phyloP scores from a whole-genome alignment of 495 filamentous ascomycete species.

The Echria macrotheca region DNA sequence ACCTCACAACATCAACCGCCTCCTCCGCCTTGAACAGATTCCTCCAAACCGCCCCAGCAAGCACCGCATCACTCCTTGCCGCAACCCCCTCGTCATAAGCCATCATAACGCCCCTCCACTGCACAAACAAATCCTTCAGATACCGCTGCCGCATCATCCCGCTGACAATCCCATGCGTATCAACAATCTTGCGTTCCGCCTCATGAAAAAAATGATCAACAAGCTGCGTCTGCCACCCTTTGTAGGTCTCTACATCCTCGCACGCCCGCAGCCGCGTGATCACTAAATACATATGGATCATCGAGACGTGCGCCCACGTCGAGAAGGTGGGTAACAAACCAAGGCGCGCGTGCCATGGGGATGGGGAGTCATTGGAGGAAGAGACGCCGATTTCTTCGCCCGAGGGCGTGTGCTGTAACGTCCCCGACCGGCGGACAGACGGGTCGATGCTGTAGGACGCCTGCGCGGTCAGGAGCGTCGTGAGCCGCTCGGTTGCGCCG shows the following conservation, averaged over 20 bases:
- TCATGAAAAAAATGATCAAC: constrained; percentile 92
- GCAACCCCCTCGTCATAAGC: constrained; percentile 84
- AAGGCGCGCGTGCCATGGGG: constrained; percentile 33
- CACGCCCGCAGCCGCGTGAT: constrained; percentile 79
- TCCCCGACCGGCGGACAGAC: constrained; percentile 46
- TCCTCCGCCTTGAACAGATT: constrained; percentile 78
- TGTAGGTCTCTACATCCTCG: constrained; percentile 47
- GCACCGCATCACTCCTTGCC: constrained; percentile 76
- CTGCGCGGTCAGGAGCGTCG: constrained; percentile 68
- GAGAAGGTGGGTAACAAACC: constrained; percentile 77
- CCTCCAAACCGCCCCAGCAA: constrained; percentile 86
- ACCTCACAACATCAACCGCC: constrained; percentile 61
- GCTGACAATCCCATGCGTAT: constrained; percentile 60
- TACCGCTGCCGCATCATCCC: constrained; percentile 69
- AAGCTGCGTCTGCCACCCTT: constrained; percentile 40
- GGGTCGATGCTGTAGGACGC: constrained; percentile 68
- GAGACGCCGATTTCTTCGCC: constrained; percentile 68
- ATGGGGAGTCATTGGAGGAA: neutral
- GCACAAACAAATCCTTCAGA: constrained; percentile 84
- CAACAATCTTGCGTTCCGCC: constrained; percentile 79
- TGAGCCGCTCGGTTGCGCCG: constrained; percentile 69
- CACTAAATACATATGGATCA: constrained; percentile 91
- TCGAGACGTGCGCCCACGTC: constrained; percentile 92
- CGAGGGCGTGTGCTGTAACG: constrained; percentile 58
- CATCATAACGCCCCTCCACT: constrained; percentile 80